Evolutionary conservation across 129 eudicot species (phyloP), one percentile per base, ranked within the genome.

Genomic region (Gnaphalium uliginosum): DNA sequence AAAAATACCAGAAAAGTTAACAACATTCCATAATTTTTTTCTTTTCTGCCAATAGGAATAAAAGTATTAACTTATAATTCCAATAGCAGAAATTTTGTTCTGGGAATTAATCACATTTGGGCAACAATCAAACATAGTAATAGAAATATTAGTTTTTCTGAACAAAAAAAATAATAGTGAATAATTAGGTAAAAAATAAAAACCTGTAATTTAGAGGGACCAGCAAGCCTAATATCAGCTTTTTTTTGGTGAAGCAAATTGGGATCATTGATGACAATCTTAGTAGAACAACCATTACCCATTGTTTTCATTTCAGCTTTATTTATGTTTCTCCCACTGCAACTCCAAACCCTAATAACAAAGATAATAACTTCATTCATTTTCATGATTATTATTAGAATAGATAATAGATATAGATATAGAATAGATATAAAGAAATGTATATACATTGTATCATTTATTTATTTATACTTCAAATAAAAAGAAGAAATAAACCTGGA

Each of bases 201-300:
- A 72, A 92, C 97, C 97, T 92, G 97, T 22, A 92, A 91, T 69
- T 92, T 92, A 13, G 87, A 71, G 60, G 97, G 86, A 37, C 97
- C 97, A 0, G 82, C 87, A 18, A 71, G 81, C n/a, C 88, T 83
- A 84, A 92, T 85, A 33, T 89, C 83, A 6, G 90, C 58, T 68
- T 83, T 87, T 50, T 92, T 92, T 32, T 73, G 73, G 33, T 81
- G 77, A 68, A 92, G 85, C 81, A 71, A 79, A n/a, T 80, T 76
- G 30, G 88, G 78, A 65, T 89, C 96, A 74, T 82, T 81, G 72
- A 89, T 82, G 48, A 89, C 83, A 37, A 84, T 84, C 17, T 71
- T 77, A 48, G 80, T 61, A 11, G 86, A 77, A 68, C 33, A 51
- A 9, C 69, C 60, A 6, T 72, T 72, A 62, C 4, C 83, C 84